Evolutionary conservation across 2,329 filamentous ascomycete species (phyloP), one percentile per base, ranked within the genome.

Genomic region (Trichoderma arundinaceum): DNA sequence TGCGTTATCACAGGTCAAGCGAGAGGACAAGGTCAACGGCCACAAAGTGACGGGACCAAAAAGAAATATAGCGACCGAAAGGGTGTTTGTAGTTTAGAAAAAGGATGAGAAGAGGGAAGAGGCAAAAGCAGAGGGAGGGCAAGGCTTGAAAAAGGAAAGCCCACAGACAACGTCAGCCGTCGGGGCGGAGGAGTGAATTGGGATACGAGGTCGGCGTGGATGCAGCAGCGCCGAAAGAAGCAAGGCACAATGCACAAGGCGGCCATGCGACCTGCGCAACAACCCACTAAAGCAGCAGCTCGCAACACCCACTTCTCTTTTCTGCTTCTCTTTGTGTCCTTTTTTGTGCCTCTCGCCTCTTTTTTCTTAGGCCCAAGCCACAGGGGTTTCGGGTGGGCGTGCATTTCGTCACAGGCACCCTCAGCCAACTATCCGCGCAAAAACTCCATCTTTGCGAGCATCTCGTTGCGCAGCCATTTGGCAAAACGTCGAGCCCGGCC

Each of bases 141-240:
- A 33, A 49, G 52, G 32, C 32, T 49, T 39, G 58, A 52, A 62
- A 38, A 32, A 62, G 44, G 51, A 48, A 51, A 52, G 43, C 19
- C 61, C 41, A n/a, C 13, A 61, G 44, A 17, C 32, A 51, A 39
- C 59, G 60, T 63, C 60, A 62, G 59, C 59, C 48, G 49, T 15
- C 28, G 44, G 44, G 7, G 33, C 28, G 59, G 41, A 17, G 38
- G 32, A 33, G 56, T 48, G 56, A 38, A 43, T 46, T 28, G 49
- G 49, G 60, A 63, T 63, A 63, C 60, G 60, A 63, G 60, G 13
- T 46, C 17, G 38, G 38, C 19, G 57, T 48, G 44, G 46, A 43
- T 53, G 22, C 22, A 28, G 22, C 22, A 28, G 22, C 22, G 46
- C 46, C 58, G 48, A 53, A 63, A 54, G 46, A 63, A 54, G 60